Evolutionary conservation across 257 asterid genomes (phyloP).

Genomic region (Nicotiana tomentosiformis): DNA sequence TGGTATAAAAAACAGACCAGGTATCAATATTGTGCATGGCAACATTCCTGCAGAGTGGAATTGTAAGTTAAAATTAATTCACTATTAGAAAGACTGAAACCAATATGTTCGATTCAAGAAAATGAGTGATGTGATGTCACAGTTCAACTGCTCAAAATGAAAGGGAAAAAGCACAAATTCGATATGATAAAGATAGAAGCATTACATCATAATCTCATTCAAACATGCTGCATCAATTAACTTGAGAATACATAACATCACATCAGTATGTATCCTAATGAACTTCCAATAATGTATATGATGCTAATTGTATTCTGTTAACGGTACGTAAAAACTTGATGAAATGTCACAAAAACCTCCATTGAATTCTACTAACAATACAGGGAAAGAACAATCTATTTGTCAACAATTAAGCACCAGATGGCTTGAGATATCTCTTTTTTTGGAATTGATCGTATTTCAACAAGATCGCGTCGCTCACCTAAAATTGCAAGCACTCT

Average conservation of each 20-base stretch:
- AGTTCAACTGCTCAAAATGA: background rate
- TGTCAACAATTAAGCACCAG: background rate
- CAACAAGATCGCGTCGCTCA: slow-evolving; percentile 18
- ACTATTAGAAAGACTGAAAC: background rate
- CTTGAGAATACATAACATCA: background rate
- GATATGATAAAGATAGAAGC: background rate
- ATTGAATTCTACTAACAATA: background rate
- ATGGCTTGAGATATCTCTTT: background rate
- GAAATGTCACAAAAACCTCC: background rate
- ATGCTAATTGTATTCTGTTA: background rate
- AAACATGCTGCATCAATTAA: background rate
- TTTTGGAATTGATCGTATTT: background rate
- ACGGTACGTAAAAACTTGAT: background rate
- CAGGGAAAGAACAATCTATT: background rate
- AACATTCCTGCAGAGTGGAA: slow-evolving; percentile 45
- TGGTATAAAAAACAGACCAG: slow-evolving; percentile 82
- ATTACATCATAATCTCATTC: background rate
- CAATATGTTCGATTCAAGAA: background rate
- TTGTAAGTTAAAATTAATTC: background rate
- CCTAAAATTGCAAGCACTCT: slow-evolving; percentile 78
- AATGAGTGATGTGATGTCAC: background rate
- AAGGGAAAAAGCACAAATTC: background rate
- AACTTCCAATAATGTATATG: background rate
- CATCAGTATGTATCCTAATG: background rate
- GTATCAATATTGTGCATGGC: slow-evolving; percentile 76